Evolutionary conservation across 306 rosid genomes (phyloP).

Genomic region (Argentina anserina): DNA sequence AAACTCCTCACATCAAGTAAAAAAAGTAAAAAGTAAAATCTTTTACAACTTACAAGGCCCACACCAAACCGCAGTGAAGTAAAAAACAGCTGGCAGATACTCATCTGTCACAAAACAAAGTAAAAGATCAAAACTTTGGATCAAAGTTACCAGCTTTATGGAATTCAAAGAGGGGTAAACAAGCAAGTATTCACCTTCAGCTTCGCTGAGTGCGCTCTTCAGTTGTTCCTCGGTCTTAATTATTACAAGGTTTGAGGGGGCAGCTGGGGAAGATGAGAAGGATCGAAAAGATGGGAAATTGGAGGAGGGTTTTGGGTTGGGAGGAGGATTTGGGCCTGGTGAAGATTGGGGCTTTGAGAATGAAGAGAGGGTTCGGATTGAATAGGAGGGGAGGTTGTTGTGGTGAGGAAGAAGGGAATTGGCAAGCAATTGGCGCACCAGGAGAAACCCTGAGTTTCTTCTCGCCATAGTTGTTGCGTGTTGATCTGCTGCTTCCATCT

Average conservation of each 20-base stretch:
- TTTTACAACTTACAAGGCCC: conserved; percentile 75
- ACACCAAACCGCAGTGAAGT: conserved; percentile 90
- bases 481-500: neutral
- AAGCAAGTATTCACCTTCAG: conserved; percentile 39
- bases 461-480: conserved; percentile 4
- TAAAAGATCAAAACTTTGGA: conserved; percentile 15
- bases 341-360: neutral
- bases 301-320: conserved; percentile 16
- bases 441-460: neutral
- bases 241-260: conserved; percentile 40
- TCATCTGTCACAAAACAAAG: conserved; percentile 33
- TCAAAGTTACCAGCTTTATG: neutral
- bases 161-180: too few relatives aligned
- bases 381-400: neutral
- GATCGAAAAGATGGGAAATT: neutral
- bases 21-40: neutral
- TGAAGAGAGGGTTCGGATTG: conserved; percentile 13
- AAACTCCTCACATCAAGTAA: neutral
- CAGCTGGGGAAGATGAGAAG: conserved; percentile 24
- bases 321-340: neutral
- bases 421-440: conserved; percentile 3
- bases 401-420: conserved; percentile 9
- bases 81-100: conserved; percentile 68
- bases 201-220: conserved; percentile 39
- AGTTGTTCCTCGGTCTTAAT: conserved; percentile 58